Base-by-base conservation (phyloP, 176 grass and related monocot species). In the Musa beccarii region DNA sequence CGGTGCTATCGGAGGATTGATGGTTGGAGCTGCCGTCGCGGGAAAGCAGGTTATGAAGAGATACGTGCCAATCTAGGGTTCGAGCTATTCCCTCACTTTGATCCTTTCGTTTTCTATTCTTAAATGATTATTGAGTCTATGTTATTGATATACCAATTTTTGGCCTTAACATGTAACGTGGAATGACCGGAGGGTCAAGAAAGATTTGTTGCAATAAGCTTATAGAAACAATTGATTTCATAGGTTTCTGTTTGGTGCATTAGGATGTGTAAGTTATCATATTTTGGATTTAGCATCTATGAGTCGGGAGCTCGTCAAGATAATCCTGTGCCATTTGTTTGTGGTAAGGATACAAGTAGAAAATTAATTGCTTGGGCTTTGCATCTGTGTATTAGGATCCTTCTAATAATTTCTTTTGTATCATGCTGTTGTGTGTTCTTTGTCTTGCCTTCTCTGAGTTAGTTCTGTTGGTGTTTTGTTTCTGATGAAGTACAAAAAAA, bases 1-100 rank as follows among this genome's bases (percentile, higher is more conserved):
- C 9, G 69, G 83, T 59, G 50, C 72, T n/a, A 74, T 88, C 54
- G 92, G 92, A 28, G 89, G 83, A 2, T 77, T 96, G 50, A 74
- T 89, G 83, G 81, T 86, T 20, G 83, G 79, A 8, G 92, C 85
- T 73, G 85, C 74, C 21, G 68, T 92, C 21, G 69, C 74, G 3
- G 83, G 79, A 62, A 85, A 73, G 57, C 51, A 76, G 59, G 85
- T 63, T 51, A 54, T 92, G 10, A 84, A 84, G 76, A 88, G 73
- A 84, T 77, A 83, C 81, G 78, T 76, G 28, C 79, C 82, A 43
- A 86, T 77, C 66, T 82, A 80, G 55, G 68, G 63, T 53, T 79
- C 59, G 49, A 53, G 11, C 50, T 51, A 7, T 21, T 51, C 49
- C 17, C 50, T 72, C 51, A 51, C 49, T 71, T 51, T 51, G 10